A percentile compares a stretch with the other conserved stretches of the same genome.
phyloP scores from a whole-genome alignment of 192 early-diverging fungal species.

The Piromyces sp. region DNA sequence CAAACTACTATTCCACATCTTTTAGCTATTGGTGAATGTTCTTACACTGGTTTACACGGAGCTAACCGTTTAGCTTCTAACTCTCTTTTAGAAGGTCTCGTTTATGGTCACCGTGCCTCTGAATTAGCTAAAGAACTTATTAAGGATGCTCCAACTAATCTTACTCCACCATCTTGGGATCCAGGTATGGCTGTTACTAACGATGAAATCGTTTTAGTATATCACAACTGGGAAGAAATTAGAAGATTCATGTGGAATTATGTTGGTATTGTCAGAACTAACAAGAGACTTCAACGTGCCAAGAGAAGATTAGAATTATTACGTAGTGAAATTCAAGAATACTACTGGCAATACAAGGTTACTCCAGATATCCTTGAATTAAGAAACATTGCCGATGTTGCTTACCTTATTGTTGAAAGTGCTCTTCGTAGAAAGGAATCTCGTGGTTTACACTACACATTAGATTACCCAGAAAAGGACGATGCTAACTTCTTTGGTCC shows the following conservation, averaged over 20 bases:
- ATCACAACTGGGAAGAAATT: background rate
- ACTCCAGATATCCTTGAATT: background rate
- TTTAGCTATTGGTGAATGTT: background rate
- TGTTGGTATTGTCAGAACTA: background rate
- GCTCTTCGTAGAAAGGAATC: conserved; percentile 90
- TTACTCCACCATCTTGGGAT: background rate
- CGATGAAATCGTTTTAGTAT: background rate
- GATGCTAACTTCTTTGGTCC: background rate
- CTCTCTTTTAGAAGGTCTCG: background rate
- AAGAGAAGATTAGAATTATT: background rate
- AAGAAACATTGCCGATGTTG: background rate
- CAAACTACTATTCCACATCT: background rate
- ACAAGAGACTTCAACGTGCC: background rate
- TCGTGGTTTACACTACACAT: conserved; percentile 93
- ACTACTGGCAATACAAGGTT: background rate
- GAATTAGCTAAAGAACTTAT: background rate
- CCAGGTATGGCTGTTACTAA: background rate
- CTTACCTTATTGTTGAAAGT: background rate
- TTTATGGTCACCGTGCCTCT: background rate
- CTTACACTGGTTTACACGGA: background rate
- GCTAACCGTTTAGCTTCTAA: background rate
- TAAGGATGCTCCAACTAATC: background rate
- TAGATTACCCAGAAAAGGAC: conserved; percentile 49
- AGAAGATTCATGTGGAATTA: background rate
- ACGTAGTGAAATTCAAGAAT: background rate